These are phyloP conservation scores for Kazachstania sp. DNA, from an alignment of 1,139 yeast genomes.

Conservation along the genomic window DNA sequence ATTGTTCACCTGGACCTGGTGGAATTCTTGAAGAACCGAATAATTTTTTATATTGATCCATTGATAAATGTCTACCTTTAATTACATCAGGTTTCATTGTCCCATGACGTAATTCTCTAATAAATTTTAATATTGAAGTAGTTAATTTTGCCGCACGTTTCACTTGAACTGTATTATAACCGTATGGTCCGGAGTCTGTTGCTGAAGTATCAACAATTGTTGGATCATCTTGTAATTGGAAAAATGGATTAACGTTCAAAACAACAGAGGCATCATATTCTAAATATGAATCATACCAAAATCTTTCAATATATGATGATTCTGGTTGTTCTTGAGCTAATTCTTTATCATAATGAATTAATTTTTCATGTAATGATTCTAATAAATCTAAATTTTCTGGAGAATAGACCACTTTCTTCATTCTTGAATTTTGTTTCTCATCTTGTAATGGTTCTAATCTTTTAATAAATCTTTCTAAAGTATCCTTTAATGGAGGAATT, in stretches of 20 bases:
- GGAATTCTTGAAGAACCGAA: constrained; percentile 87
- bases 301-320: constrained; percentile 78
- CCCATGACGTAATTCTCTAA: constrained; percentile 66
- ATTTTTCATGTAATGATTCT: constrained; percentile 15
- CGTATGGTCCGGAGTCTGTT: constrained; percentile 18
- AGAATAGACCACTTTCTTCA: constrained; percentile 52
- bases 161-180: constrained; percentile 40
- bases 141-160: constrained; percentile 79
- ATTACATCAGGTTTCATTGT: constrained; percentile 67
- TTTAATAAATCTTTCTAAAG: constrained; percentile 55
- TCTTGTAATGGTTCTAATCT: constrained; percentile 71
- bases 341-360: constrained; percentile 42
- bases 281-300: constrained; percentile 86
- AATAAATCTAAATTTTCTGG: constrained; percentile 45
- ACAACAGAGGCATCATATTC: constrained; percentile 86
- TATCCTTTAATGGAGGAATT: constrained; percentile 61
- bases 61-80: constrained; percentile 62
- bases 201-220: constrained; percentile 52
- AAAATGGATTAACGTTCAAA: constrained; percentile 77
- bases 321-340: constrained; percentile 56
- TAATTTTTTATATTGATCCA: constrained; percentile 81
- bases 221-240: constrained; percentile 83
- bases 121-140: constrained; percentile 66
- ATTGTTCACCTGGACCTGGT: constrained; percentile 47
- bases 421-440: constrained; percentile 54